These are phyloP conservation scores for Huiozyma sinensis DNA, from an alignment of 805 yeast species.

Conservation along the genomic window DNA sequence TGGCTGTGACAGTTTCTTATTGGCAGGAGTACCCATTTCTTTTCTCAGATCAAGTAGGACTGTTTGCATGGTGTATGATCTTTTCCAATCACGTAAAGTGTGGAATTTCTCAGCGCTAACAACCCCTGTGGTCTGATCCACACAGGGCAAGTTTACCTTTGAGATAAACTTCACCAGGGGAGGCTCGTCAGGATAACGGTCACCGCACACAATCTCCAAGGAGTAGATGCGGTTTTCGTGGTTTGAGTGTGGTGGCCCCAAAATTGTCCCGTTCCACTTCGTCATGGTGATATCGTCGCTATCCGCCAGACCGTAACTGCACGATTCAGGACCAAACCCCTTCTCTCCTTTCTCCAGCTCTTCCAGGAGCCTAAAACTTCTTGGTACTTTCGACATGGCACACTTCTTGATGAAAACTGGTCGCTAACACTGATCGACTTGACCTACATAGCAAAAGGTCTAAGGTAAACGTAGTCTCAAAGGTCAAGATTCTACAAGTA, in stretches of 20 bases:
- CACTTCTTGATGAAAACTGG: not conserved
- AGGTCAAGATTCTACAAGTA: too few relatives aligned
- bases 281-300: constrained; percentile 90
- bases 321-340: constrained; percentile 93
- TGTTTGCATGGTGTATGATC: constrained; percentile 90
- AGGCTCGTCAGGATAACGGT: constrained; percentile 77
- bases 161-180: constrained; percentile 75
- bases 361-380: constrained; percentile 88
- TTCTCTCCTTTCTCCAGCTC: constrained; percentile 97
- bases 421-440: not conserved
- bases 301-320: constrained; percentile 87
- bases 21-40: constrained; percentile 75
- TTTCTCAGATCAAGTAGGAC: constrained; percentile 78
- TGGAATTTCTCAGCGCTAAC: constrained; percentile 47
- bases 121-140: constrained; percentile 51
- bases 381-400: constrained; percentile 36
- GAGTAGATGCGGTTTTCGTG: constrained; percentile 93
- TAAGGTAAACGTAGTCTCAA: not conserved
- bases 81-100: constrained; percentile 73
- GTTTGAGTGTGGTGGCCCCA: constrained; percentile 88
- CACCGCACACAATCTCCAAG: constrained; percentile 71
- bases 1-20: constrained; percentile 85
- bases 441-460: not conserved
- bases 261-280: constrained; percentile 93
- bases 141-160: constrained; percentile 85